A percentile compares a stretch with the other conserved stretches of the same genome.
Conservation (phyloP, 306 rosid species). For the Mimosa pudica region DNA sequence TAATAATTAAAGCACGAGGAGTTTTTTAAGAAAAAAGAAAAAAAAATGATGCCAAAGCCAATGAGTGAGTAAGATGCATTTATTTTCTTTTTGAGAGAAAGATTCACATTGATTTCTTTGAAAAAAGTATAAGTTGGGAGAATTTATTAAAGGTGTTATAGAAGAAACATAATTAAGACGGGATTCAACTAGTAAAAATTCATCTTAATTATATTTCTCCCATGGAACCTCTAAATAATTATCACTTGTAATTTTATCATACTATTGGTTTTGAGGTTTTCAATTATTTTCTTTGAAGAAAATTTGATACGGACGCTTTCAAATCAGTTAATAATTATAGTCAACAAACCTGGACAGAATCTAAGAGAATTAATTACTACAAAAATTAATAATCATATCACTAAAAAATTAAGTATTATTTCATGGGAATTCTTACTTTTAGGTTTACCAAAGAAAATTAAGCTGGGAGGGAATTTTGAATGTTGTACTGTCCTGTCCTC, state of each 20-base stretch:
- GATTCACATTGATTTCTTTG: neutral
- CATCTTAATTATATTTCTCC: no score
- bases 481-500: neutral
- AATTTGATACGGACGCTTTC: neutral
- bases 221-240: no score
- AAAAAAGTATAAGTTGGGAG: no score
- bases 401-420: neutral
- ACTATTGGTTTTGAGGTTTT: neutral
- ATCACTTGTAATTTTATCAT: no score
- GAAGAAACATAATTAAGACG: no score
- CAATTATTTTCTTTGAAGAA: neutral
- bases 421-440: neutral
- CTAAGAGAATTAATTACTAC: neutral
- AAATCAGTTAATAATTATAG: neutral
- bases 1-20: neutral
- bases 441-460: neutral
- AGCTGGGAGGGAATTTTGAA: neutral
- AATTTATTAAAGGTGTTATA: no score
- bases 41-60: neutral
- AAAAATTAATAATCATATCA: neutral
- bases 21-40: neutral
- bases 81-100: neutral
- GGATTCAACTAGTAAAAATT: no score
- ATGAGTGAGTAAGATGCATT: neutral
- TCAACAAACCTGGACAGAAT: neutral